phyloP scores from a whole-genome alignment of 1,284 basidiomycete species.

The Tremellales sp. region DNA sequence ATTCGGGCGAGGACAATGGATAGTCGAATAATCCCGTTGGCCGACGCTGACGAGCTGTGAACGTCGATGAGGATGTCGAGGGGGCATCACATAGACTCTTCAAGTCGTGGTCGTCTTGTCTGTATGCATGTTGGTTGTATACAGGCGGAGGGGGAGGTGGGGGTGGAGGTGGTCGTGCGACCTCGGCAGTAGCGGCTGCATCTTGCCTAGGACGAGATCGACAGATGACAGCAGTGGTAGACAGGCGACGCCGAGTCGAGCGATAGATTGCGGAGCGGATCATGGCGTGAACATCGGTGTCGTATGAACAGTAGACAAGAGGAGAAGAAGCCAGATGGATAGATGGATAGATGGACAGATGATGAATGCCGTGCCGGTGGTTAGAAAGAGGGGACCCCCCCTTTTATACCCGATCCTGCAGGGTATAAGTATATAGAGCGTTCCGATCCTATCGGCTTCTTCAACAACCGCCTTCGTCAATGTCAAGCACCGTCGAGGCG shows the following conservation, averaged over 20 bases:
- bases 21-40: conserved; percentile 40
- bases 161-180: background rate
- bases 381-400: conserved; percentile 54
- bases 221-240: background rate
- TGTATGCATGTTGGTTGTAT: too few relatives aligned
- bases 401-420: too few relatives aligned
- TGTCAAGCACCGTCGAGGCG: too few relatives aligned
- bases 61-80: conserved; percentile 4
- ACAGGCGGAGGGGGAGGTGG: too few relatives aligned
- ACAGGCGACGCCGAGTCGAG: background rate
- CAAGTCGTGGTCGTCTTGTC: too few relatives aligned
- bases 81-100: too few relatives aligned
- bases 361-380: conserved; percentile 29
- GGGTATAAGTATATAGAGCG: too few relatives aligned
- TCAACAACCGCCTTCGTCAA: too few relatives aligned
- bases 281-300: background rate
- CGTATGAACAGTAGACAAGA: too few relatives aligned
- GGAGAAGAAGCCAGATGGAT: conserved; percentile 11
- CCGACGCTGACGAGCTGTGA: conserved; percentile 12
- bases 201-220: background rate
- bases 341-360: conserved; percentile 25
- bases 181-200: background rate
- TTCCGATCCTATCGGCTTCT: too few relatives aligned
- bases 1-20: conserved; percentile 26
- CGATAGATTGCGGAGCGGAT: background rate